Conservation (phyloP, 2,329 filamentous ascomycete genomes). For the Simplicillium aogashimaense region DNA sequence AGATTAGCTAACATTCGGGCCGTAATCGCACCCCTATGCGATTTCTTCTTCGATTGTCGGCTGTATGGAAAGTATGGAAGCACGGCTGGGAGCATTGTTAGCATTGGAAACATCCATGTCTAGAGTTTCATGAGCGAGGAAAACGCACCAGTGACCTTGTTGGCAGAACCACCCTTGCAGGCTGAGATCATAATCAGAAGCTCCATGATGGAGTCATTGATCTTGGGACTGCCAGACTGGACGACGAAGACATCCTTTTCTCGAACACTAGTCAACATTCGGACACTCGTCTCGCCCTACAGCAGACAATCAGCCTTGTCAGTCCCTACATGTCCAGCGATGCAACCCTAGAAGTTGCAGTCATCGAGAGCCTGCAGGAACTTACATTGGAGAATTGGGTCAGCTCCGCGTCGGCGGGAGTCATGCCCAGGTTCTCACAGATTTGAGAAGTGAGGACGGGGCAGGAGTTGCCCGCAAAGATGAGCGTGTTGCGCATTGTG, state of each 20-base stretch:
- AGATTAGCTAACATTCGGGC: slow-evolving; percentile 96
- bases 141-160: slow-evolving; percentile 76
- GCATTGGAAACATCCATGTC: no score
- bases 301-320: slow-evolving; percentile 1
- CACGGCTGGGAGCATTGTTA: slow-evolving; percentile 46
- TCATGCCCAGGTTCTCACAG: slow-evolving; percentile 59
- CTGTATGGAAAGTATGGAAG: slow-evolving; percentile 98
- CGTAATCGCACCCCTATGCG: slow-evolving; percentile 89
- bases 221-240: slow-evolving; percentile 88
- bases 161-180: slow-evolving; percentile 94
- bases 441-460: slow-evolving; percentile 54
- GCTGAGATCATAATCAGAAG: slow-evolving; percentile 98
- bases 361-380: slow-evolving; percentile 8
- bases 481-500: slow-evolving; percentile 55
- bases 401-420: slow-evolving; percentile 53
- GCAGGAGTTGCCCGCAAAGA: slow-evolving; percentile 60
- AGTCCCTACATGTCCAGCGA: background rate
- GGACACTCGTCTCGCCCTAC: slow-evolving; percentile 60
- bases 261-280: slow-evolving; percentile 67
- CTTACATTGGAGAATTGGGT: slow-evolving; percentile 62
- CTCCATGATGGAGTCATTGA: slow-evolving; percentile 99
- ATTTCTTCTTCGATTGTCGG: slow-evolving; percentile 98
- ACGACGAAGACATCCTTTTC: slow-evolving; percentile 99
- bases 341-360: background rate
- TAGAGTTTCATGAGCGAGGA: slow-evolving; percentile 1